These are phyloP conservation scores for Penicillium canariense DNA, from an alignment of 495 filamentous ascomycete genomes.

Conservation along the genomic window DNA sequence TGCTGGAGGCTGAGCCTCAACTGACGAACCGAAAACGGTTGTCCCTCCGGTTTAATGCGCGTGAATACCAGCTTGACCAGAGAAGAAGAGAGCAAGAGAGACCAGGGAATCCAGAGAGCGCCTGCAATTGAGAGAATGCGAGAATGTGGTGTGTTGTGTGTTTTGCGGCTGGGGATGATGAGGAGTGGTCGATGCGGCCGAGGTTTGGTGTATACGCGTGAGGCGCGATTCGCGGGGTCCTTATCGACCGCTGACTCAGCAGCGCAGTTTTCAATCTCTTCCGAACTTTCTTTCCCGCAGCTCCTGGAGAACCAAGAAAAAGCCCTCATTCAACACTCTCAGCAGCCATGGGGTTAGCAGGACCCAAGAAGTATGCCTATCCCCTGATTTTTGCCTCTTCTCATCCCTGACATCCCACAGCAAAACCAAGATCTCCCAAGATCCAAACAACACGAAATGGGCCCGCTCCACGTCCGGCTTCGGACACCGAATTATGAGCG, in stretches of 20 bases:
- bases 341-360: slow-evolving; percentile 68
- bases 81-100: no score
- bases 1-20: slow-evolving; percentile 8
- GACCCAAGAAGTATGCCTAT: slow-evolving; percentile 60
- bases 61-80: neutral
- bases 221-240: slow-evolving; percentile 1
- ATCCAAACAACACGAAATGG: slow-evolving; percentile 95
- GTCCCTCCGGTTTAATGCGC: slow-evolving; percentile 2
- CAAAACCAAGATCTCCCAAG: slow-evolving; percentile 75
- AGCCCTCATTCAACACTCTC: neutral
- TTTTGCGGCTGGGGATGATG: neutral
- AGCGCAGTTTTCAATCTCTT: slow-evolving; percentile 7
- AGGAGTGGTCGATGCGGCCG: neutral
- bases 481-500: slow-evolving; percentile 80
- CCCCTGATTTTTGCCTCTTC: neutral
- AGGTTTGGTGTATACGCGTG: neutral
- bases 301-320: neutral
- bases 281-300: neutral
- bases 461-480: slow-evolving; percentile 74
- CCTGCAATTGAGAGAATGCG: neutral
- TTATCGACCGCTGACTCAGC: slow-evolving; percentile 18
- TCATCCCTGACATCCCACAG: slow-evolving; percentile 42
- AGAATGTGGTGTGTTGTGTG: neutral
- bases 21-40: neutral
- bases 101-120: neutral